phyloP scores from a whole-genome alignment of 352 stramenopile species.

The Phytophthora multivora region DNA sequence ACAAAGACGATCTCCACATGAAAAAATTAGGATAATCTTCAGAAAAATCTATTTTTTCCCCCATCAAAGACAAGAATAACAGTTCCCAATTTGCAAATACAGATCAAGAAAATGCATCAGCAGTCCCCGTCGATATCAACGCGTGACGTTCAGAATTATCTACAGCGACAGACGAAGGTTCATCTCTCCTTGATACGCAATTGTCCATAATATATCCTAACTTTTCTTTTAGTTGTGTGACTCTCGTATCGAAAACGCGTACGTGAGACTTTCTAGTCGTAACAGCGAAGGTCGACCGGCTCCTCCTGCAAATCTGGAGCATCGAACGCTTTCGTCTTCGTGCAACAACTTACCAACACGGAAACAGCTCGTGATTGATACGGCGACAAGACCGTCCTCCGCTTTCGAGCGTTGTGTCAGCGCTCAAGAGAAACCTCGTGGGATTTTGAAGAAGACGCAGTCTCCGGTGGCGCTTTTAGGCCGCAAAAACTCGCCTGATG shows the following conservation, averaged over 20 bases:
- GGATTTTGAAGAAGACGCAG: constrained; percentile 27
- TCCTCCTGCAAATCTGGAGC: not conserved
- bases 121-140: constrained; percentile 7
- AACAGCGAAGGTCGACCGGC: not conserved
- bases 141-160: constrained; percentile 18
- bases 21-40: constrained; percentile 24
- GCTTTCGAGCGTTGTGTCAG: constrained; percentile 6
- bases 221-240: constrained; percentile 20
- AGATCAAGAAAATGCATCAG: too few relatives aligned
- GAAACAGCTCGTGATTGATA: not conserved
- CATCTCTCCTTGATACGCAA: not conserved
- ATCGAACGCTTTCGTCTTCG: constrained; percentile 7
- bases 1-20: constrained; percentile 59
- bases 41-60: too few relatives aligned
- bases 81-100: too few relatives aligned
- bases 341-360: constrained; percentile 7
- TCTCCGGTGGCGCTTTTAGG: not conserved
- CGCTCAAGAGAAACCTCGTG: not conserved
- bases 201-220: not conserved
- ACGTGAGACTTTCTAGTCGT: constrained; percentile 16
- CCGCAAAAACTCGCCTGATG: constrained; percentile 39
- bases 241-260: constrained; percentile 27
- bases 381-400: constrained; percentile 18
- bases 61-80: not conserved
- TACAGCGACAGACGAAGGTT: constrained; percentile 19